Conservation (phyloP, 768 basidiomycete genomes). For the Crepidotus variabilis region DNA sequence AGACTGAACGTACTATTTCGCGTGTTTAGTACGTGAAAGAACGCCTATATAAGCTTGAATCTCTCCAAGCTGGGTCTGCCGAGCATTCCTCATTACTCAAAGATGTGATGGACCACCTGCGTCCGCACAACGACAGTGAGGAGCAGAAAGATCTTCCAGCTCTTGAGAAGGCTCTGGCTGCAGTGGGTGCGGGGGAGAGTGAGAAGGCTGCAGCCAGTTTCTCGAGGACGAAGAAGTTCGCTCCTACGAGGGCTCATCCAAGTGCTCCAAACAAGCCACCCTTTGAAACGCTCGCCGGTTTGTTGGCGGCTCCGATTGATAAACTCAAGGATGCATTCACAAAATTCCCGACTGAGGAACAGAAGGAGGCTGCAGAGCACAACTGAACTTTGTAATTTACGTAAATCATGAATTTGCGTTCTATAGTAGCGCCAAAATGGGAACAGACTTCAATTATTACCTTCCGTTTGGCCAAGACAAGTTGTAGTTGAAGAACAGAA, state of each 20-base stretch:
- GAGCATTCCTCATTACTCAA: conserved; percentile 42
- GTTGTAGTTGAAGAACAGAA: too few species aligned
- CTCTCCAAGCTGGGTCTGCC: conserved; percentile 33
- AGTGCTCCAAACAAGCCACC: conserved; percentile 53
- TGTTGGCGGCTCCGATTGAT: conserved; percentile 54
- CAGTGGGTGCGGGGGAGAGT: conserved; percentile 33
- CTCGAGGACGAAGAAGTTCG: conserved; percentile 7
- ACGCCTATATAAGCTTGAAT: conserved; percentile 44
- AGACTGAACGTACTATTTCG: too few species aligned
- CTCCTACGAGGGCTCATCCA: conserved; percentile 41
- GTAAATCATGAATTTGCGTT: too few species aligned
- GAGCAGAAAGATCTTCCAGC: conserved; percentile 54
- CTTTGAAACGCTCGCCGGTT: conserved; percentile 53
- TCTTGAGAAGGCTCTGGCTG: conserved; percentile 34
- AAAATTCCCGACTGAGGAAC: conserved; percentile 51
- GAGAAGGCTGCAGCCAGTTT: neutral
- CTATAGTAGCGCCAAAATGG: too few species aligned
- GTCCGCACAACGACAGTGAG: conserved; percentile 53
- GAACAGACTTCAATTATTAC: too few species aligned
- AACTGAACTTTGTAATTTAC: neutral
- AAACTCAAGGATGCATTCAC: conserved; percentile 55
- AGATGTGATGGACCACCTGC: conserved; percentile 43
- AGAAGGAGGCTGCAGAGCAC: conserved; percentile 29
- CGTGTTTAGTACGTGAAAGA: conserved; percentile 31
- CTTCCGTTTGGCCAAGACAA: too few species aligned